phyloP scores from a whole-genome alignment of 1,139 yeast species.

The Blastobotrys niveus region DNA sequence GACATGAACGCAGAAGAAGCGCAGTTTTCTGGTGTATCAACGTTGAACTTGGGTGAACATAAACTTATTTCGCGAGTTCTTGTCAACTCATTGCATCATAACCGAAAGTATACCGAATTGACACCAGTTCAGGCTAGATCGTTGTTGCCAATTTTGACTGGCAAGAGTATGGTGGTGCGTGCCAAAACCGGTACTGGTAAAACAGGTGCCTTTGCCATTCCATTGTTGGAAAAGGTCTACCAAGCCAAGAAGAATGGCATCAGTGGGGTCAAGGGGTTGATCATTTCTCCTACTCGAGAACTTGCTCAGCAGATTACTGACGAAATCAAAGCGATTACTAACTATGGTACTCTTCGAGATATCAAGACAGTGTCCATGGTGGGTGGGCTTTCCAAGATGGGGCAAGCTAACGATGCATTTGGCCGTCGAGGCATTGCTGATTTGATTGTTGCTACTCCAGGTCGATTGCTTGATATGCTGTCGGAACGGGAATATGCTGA shows the following conservation, averaged over 20 bases:
- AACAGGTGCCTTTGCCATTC: constrained; percentile 81
- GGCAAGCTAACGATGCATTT: constrained; percentile 37
- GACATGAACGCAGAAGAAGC: constrained; percentile 14
- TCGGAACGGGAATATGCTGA: constrained; percentile 41
- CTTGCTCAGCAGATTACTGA: constrained; percentile 77
- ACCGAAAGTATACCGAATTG: constrained; percentile 39
- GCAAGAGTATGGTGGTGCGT: constrained; percentile 65
- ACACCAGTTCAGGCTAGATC: constrained; percentile 80
- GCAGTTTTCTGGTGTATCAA: constrained; percentile 32
- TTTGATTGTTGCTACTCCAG: constrained; percentile 86
- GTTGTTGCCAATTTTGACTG: constrained; percentile 56
- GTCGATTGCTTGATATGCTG: constrained; percentile 63
- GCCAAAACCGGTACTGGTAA: constrained; percentile 97
- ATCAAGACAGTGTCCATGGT: constrained; percentile 41
- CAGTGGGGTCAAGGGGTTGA: constrained; percentile 45
- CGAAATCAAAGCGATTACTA: constrained; percentile 45
- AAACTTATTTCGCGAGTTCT: constrained; percentile 31
- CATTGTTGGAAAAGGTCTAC: constrained; percentile 57
- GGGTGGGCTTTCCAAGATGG: constrained; percentile 45
- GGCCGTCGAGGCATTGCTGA: constrained; percentile 32
- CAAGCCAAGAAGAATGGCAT: constrained; percentile 33
- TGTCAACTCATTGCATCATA: constrained; percentile 33
- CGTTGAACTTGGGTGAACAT: constrained; percentile 27
- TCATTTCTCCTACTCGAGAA: constrained; percentile 89
- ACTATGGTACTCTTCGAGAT: constrained; percentile 34